A percentile compares a stretch with the other conserved stretches of the same genome.
phyloP scores from a whole-genome alignment of 1,139 yeast species.

The Sugiyamaella sp. region DNA sequence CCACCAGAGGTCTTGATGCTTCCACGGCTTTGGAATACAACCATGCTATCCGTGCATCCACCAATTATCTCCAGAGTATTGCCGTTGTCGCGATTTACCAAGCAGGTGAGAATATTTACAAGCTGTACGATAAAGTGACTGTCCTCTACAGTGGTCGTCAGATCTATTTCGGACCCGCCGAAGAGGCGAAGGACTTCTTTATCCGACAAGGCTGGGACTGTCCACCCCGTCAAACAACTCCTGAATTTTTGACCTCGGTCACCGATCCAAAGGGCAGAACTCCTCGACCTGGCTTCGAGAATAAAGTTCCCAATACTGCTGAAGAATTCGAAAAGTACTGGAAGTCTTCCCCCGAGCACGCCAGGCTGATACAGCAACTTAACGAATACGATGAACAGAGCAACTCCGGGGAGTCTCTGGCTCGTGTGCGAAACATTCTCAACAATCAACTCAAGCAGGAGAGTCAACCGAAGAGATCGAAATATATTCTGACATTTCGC shows the following conservation, averaged over 20 bases:
- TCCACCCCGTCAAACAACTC: constrained; percentile 65
- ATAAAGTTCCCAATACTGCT: constrained; percentile 58
- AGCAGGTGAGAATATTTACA: constrained; percentile 68
- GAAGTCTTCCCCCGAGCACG: constrained; percentile 56
- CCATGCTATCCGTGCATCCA: constrained; percentile 62
- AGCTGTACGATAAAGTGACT: constrained; percentile 64
- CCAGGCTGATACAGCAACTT: constrained; percentile 46
- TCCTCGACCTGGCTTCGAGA: constrained; percentile 52
- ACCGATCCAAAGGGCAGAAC: constrained; percentile 59
- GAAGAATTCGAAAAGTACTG: constrained; percentile 60
- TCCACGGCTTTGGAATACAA: constrained; percentile 73
- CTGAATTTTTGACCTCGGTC: constrained; percentile 69
- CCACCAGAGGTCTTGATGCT: constrained; percentile 79
- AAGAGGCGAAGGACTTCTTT: constrained; percentile 56
- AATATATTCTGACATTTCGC: constrained; percentile 50
- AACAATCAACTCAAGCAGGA: constrained; percentile 49
- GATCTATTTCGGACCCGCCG: constrained; percentile 60
- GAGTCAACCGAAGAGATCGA: constrained; percentile 50
- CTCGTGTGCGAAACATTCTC: constrained; percentile 46
- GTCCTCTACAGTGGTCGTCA: constrained; percentile 62
- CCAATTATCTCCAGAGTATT: constrained; percentile 57
- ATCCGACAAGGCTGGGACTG: constrained; percentile 62
- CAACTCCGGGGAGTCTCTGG: constrained; percentile 48
- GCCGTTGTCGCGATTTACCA: constrained; percentile 64
- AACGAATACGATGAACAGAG: constrained; percentile 47